Evolutionary conservation across 305 asterid genomes (phyloP).

Genomic region (Solanum chacoense): DNA sequence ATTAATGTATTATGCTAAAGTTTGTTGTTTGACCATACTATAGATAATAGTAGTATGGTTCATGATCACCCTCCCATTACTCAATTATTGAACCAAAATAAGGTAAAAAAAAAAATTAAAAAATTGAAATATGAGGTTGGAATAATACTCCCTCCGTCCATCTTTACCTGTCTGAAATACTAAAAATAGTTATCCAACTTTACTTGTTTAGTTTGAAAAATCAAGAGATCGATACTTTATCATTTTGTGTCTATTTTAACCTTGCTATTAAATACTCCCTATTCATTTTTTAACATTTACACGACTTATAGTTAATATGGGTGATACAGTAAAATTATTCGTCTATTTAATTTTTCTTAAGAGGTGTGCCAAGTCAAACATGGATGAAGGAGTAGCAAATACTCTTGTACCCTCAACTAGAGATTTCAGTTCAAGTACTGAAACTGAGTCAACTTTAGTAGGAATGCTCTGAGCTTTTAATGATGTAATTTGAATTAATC

Average conservation of each 20-base stretch:
- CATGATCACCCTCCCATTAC: slow-evolving; percentile 1
- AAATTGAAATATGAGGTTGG: background rate
- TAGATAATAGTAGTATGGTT: background rate
- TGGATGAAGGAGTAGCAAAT: background rate
- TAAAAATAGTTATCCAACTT: background rate
- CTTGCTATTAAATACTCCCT: background rate
- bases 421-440: background rate
- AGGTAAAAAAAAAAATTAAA: background rate
- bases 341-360: background rate
- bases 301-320: background rate
- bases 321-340: background rate
- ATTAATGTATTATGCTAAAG: background rate
- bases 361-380: background rate
- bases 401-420: background rate
- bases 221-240: background rate
- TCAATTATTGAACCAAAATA: background rate
- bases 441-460: background rate
- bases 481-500: background rate
- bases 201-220: background rate
- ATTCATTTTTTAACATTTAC: too few species aligned
- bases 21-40: background rate
- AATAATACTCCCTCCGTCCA: background rate
- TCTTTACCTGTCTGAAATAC: accelerated
- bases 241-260: background rate
- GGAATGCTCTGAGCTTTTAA: background rate